These are phyloP conservation scores for Colletotrichum simmondsii DNA, from an alignment of 2,329 filamentous ascomycete genomes.

Conservation along the genomic window DNA sequence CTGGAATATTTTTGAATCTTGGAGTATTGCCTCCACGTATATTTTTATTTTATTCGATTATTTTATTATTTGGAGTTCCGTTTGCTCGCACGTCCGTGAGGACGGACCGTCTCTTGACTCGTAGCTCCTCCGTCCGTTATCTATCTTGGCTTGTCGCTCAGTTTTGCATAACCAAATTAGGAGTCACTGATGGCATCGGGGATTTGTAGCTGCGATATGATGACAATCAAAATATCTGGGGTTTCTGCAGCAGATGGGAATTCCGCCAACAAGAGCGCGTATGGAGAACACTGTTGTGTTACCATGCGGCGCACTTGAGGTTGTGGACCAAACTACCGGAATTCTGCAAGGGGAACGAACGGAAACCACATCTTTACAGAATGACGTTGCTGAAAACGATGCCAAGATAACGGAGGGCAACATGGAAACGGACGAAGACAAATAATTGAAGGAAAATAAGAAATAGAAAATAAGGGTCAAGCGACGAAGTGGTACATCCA, in stretches of 20 bases:
- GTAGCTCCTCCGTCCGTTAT: not conserved
- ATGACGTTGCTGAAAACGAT: not conserved
- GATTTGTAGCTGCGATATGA: not conserved
- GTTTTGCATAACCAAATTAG: not conserved
- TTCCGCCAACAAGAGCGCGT: not conserved
- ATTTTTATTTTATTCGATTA: not conserved
- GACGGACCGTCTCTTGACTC: conserved; percentile 23
- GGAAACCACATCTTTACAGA: not conserved
- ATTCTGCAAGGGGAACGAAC: not conserved
- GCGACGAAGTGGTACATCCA: not conserved
- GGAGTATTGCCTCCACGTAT: not conserved
- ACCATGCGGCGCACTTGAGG: not conserved
- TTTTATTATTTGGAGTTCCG: not conserved
- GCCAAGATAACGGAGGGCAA: not conserved
- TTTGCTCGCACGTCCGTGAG: not conserved
- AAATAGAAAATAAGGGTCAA: not conserved
- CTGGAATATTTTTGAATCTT: conserved; percentile 23
- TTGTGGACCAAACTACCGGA: conserved; percentile 6
- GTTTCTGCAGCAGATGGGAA: not conserved
- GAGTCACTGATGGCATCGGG: not conserved
- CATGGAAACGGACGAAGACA: not conserved
- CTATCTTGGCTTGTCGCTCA: not conserved
- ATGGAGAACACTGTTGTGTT: conserved; percentile 1
- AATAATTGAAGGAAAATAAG: not conserved
- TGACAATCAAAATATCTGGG: no score